These are phyloP conservation scores for Pseudozyma tsukubaensis DNA, from an alignment of 1,284 basidiomycete species.

Conservation along the genomic window DNA sequence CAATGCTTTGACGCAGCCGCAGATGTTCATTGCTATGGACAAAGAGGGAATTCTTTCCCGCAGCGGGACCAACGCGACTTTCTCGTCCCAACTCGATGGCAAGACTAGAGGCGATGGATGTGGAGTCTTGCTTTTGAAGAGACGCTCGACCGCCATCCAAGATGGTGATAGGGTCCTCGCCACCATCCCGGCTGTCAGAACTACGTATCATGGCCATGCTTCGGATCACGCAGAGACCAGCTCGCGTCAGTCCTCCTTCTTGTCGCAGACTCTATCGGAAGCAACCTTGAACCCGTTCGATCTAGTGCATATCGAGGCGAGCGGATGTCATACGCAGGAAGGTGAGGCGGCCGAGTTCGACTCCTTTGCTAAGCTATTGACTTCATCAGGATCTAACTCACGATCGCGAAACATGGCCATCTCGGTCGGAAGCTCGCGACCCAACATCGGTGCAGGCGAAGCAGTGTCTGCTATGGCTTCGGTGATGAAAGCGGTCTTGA, in stretches of 20 bases:
- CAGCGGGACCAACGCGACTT: constrained; percentile 37
- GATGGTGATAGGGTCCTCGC: constrained; percentile 52
- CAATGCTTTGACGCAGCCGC: constrained; percentile 43
- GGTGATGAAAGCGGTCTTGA: constrained; percentile 49
- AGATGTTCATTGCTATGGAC: constrained; percentile 56
- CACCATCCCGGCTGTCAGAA: constrained; percentile 29
- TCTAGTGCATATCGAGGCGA: constrained; percentile 49
- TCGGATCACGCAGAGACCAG: background rate
- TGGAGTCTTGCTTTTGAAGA: constrained; percentile 51
- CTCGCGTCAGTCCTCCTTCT: constrained; percentile 16
- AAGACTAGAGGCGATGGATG: constrained; percentile 51
- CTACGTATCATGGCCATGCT: constrained; percentile 17
- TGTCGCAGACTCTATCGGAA: constrained; percentile 23
- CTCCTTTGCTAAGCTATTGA: constrained; percentile 22
- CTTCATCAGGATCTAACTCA: background rate
- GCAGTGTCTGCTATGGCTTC: constrained; percentile 48
- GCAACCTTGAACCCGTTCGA: constrained; percentile 4
- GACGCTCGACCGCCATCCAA: constrained; percentile 43
- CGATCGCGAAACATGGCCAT: background rate
- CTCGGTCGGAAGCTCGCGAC: constrained; percentile 38
- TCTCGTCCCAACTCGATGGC: constrained; percentile 38
- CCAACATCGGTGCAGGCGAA: constrained; percentile 47
- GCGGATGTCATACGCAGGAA: constrained; percentile 29
- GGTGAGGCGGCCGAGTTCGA: constrained; percentile 46
- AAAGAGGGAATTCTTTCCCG: constrained; percentile 42